These are phyloP conservation scores for Lachancea fermentati DNA, from an alignment of 805 yeast genomes.

Conservation along the genomic window DNA sequence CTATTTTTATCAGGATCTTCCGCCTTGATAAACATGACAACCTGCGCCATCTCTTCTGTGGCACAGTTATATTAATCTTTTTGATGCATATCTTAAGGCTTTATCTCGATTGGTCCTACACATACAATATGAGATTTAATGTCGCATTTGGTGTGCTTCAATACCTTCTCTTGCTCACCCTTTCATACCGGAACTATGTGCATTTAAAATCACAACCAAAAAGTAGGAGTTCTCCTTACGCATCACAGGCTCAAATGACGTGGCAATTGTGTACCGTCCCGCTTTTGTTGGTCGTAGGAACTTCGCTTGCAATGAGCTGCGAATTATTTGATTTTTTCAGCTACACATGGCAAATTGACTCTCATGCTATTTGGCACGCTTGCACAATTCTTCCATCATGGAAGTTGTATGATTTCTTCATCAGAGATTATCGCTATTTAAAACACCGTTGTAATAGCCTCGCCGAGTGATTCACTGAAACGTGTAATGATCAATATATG, in stretches of 20 bases:
- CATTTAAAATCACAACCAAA: constrained; percentile 11
- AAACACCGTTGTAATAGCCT: neutral
- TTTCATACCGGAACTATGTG: constrained; percentile 31
- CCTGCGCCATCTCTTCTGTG: constrained; percentile 35
- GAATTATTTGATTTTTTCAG: constrained; percentile 90
- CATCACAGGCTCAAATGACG: constrained; percentile 8
- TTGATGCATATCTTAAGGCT: constrained; percentile 61
- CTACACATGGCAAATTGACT: constrained; percentile 64
- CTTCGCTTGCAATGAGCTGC: constrained; percentile 74
- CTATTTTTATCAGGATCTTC: constrained; percentile 55
- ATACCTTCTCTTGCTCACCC: constrained; percentile 39
- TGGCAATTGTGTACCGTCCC: constrained; percentile 41
- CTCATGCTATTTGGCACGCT: constrained; percentile 92
- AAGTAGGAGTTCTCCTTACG: constrained; percentile 4
- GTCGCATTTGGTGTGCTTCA: constrained; percentile 73
- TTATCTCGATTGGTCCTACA: constrained; percentile 74
- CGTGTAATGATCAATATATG: too few relatives aligned
- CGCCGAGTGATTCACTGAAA: too few relatives aligned
- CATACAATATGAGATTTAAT: constrained; percentile 91
- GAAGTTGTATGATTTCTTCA: constrained; percentile 61
- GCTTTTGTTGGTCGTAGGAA: constrained; percentile 42
- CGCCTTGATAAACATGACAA: constrained; percentile 43
- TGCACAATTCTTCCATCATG: constrained; percentile 79
- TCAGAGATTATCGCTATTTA: constrained; percentile 34
- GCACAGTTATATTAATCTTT: constrained; percentile 46